Conservation (phyloP, 257 asterid genomes). For the Cordia subcordata region DNA sequence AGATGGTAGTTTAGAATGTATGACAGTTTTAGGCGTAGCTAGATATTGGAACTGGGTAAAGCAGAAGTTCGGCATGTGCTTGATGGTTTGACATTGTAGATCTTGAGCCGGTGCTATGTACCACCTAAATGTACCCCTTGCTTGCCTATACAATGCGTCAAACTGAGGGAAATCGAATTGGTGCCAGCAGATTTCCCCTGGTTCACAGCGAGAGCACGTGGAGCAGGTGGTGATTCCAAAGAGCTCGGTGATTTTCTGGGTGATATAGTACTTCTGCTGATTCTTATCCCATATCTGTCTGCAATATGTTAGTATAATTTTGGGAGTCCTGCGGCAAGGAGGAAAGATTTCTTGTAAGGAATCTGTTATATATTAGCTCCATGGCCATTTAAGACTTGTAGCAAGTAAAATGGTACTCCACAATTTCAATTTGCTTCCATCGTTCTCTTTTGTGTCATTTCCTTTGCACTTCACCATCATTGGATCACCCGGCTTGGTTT, state of each 20-base stretch:
- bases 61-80: background rate
- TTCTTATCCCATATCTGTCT: background rate
- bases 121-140: background rate
- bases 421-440: too few relatives aligned
- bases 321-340: background rate
- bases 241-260: background rate
- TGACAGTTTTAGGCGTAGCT: too few relatives aligned
- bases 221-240: background rate
- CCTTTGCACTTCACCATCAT: too few relatives aligned
- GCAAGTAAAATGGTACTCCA: too few relatives aligned
- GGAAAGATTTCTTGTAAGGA: too few relatives aligned
- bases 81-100: background rate
- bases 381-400: too few relatives aligned
- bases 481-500: too few relatives aligned
- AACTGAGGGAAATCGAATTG: background rate
- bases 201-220: background rate
- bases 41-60: too few relatives aligned
- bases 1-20: too few relatives aligned
- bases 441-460: too few relatives aligned
- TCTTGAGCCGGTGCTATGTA: background rate
- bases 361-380: too few relatives aligned
- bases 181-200: background rate
- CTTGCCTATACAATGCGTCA: background rate
- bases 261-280: background rate
- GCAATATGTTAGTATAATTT: background rate